Conservation (phyloP, 176 grass and related monocot species). For the Hordeum marinum region DNA sequence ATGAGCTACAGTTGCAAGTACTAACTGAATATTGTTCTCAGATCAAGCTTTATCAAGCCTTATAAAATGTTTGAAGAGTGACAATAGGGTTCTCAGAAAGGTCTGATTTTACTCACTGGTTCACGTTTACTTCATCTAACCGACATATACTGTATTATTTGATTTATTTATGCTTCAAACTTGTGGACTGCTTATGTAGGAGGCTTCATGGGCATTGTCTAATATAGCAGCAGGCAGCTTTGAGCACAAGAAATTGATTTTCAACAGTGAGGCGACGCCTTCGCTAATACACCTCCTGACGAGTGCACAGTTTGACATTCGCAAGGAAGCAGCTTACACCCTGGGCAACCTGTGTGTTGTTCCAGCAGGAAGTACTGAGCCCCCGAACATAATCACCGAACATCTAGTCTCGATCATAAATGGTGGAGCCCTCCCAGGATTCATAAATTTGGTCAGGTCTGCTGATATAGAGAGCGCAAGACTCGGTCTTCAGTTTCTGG, state of each 20-base stretch:
- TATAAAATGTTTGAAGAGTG: slow-evolving; percentile 90
- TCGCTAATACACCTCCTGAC: slow-evolving; percentile 56
- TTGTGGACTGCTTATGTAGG: slow-evolving; percentile 42
- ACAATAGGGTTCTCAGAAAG: slow-evolving; percentile 92
- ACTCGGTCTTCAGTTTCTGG: slow-evolving; percentile 89
- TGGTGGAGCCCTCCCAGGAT: slow-evolving; percentile 66
- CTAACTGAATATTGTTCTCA: slow-evolving; percentile 44
- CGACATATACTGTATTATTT: neutral
- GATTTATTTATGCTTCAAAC: slow-evolving; percentile 12
- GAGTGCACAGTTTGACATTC: slow-evolving; percentile 76
- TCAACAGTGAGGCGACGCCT: slow-evolving; percentile 54
- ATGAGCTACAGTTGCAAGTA: slow-evolving; percentile 2
- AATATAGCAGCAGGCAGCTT: slow-evolving; percentile 83
- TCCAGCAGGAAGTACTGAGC: slow-evolving; percentile 38
- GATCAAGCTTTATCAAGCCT: slow-evolving; percentile 79
- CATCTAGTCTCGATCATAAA: slow-evolving; percentile 69
- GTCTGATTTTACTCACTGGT: slow-evolving; percentile 26
- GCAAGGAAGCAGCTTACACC: slow-evolving; percentile 84
- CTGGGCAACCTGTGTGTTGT: slow-evolving; percentile 83
- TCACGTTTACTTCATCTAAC: slow-evolving; percentile 11
- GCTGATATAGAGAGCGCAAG: slow-evolving; percentile 82
- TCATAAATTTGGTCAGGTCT: slow-evolving; percentile 77
- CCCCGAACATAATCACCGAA: slow-evolving; percentile 48
- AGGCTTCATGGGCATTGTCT: slow-evolving; percentile 86
- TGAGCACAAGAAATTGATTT: slow-evolving; percentile 84